A percentile compares a stretch with the other conserved stretches of the same genome.
Conservation (phyloP, 2,329 filamentous ascomycete genomes). For the Hypomyces rosellus region DNA sequence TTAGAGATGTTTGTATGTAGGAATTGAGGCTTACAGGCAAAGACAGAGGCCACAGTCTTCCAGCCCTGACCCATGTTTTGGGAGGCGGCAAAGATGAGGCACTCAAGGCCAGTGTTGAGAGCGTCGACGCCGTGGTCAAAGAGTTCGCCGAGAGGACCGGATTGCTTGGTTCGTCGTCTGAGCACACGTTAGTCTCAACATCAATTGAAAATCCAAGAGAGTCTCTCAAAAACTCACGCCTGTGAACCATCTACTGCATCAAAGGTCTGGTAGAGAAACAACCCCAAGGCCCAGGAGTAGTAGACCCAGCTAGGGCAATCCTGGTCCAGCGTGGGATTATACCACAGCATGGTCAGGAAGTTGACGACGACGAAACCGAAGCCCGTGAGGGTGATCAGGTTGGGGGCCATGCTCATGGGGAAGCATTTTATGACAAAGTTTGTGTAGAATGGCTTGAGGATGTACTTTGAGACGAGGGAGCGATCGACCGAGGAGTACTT, state of each 20-base stretch:
- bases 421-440: slow-evolving; percentile 91
- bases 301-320: slow-evolving; percentile 97
- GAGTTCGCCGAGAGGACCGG: slow-evolving; percentile 87
- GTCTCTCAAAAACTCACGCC: slow-evolving; percentile 55
- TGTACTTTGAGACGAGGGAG: slow-evolving; percentile 82
- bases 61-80: slow-evolving; percentile 93
- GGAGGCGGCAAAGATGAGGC: slow-evolving; percentile 81
- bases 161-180: slow-evolving; percentile 81
- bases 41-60: slow-evolving; percentile 77
- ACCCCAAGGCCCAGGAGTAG: slow-evolving; percentile 77
- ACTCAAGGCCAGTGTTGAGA: slow-evolving; percentile 90
- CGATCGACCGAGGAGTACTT: slow-evolving; percentile 92
- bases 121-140: slow-evolving; percentile 98
- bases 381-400: slow-evolving; percentile 81
- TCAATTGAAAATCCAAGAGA: slow-evolving; percentile 3
- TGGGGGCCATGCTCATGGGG: slow-evolving; percentile 89
- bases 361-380: slow-evolving; percentile 88
- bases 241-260: slow-evolving; percentile 94
- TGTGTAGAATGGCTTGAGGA: slow-evolving; percentile 96
- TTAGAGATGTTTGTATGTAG: slow-evolving; percentile 3
- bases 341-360: slow-evolving; percentile 88
- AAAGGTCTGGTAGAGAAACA: slow-evolving; percentile 97
- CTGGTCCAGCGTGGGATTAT: slow-evolving; percentile 86
- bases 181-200: neutral
- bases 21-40: slow-evolving; percentile 57